These are phyloP conservation scores for Poa annua DNA, from an alignment of 176 grass and related monocot genomes.

Conservation along the genomic window DNA sequence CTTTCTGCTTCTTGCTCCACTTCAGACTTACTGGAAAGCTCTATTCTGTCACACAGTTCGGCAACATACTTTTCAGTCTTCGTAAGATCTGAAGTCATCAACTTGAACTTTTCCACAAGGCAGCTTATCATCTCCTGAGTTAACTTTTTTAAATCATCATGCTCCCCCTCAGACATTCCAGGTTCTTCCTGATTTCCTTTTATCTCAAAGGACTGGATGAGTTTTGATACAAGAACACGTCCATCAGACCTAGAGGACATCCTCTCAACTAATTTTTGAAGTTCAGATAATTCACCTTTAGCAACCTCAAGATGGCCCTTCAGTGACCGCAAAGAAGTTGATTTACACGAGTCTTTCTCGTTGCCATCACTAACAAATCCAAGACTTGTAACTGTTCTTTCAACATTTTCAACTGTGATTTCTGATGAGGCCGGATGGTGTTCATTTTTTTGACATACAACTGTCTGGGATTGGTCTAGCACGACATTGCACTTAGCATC, in stretches of 20 bases:
- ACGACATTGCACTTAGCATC: slow-evolving; percentile 38
- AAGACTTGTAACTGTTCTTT: slow-evolving; percentile 31
- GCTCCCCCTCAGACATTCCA: slow-evolving; percentile 63
- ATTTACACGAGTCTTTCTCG: slow-evolving; percentile 45
- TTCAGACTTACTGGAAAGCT: slow-evolving; percentile 52
- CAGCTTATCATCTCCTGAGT: slow-evolving; percentile 56
- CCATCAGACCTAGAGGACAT: slow-evolving; percentile 62
- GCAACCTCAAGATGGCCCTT: slow-evolving; percentile 65
- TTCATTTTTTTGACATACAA: slow-evolving; percentile 31
- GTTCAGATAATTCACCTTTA: slow-evolving; percentile 65
- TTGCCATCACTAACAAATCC: slow-evolving; percentile 23
- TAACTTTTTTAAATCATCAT: slow-evolving; percentile 58
- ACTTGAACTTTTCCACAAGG: slow-evolving; percentile 61
- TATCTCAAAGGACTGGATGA: slow-evolving; percentile 87
- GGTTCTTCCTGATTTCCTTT: slow-evolving; percentile 61
- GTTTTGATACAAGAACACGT: slow-evolving; percentile 73
- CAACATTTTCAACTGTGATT: slow-evolving; percentile 40
- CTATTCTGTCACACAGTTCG: slow-evolving; percentile 45
- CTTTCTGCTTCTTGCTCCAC: slow-evolving; percentile 53
- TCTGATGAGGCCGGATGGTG: slow-evolving; percentile 22
- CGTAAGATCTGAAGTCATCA: slow-evolving; percentile 59
- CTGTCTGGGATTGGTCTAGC: slow-evolving; percentile 25
- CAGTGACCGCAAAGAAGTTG: slow-evolving; percentile 53
- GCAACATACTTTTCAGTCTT: slow-evolving; percentile 61
- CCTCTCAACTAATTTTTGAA: slow-evolving; percentile 75